Evolutionary conservation across 352 stramenopile genomes (phyloP).

Genomic region (Globisporangium recalcitrans): DNA sequence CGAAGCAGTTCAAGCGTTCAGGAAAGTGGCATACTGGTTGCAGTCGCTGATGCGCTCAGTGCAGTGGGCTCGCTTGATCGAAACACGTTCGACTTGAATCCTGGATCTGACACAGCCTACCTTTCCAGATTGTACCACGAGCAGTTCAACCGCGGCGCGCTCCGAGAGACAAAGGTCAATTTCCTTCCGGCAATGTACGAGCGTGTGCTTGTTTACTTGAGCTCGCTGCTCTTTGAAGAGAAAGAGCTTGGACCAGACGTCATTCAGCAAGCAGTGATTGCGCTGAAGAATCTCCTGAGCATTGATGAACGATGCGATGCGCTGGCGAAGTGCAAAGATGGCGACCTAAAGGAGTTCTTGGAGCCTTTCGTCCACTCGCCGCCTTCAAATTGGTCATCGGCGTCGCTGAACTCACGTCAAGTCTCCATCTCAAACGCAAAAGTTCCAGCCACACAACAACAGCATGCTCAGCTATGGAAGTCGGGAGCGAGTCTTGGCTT

Average conservation of each 20-base stretch:
- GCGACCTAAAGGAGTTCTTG: slow-evolving; percentile 63
- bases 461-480: slow-evolving; percentile 37
- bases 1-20: not conserved
- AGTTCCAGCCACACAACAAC: slow-evolving; percentile 12
- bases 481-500: slow-evolving; percentile 35
- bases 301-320: slow-evolving; percentile 31
- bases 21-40: slow-evolving; percentile 15
- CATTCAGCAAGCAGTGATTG: slow-evolving; percentile 36
- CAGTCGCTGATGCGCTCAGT: slow-evolving; percentile 58
- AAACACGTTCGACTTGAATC: slow-evolving; percentile 57
- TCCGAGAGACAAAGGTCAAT: slow-evolving; percentile 43
- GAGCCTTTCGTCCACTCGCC: slow-evolving; percentile 39
- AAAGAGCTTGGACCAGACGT: slow-evolving; percentile 24
- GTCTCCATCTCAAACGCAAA: not conserved
- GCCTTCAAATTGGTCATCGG: slow-evolving; percentile 53
- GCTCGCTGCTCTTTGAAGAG: slow-evolving; percentile 64
- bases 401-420: slow-evolving; percentile 5
- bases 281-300: slow-evolving; percentile 46
- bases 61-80: slow-evolving; percentile 58
- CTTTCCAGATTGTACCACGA: slow-evolving; percentile 48
- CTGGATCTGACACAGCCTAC: slow-evolving; percentile 36
- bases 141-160: slow-evolving; percentile 50
- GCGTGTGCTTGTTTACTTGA: slow-evolving; percentile 47
- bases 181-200: slow-evolving; percentile 59
- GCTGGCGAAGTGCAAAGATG: slow-evolving; percentile 45